These are phyloP conservation scores for barley (Hordeum vulgare) DNA, from an alignment of 176 grass and related monocot genomes.

Conservation along the genomic window MorexV3_pseudomolecules_assembly NC_058519.1:598179541-598180040, in stretches of 20 bases:
- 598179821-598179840: slow-evolving; percentile 9
- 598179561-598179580: too few species aligned
- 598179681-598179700: too few species aligned
- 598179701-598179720: too few species aligned
- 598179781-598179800: slow-evolving; percentile 33
- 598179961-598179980: neutral
- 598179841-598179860: neutral
- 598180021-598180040: slow-evolving; percentile 24
- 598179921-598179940: slow-evolving; percentile 18
- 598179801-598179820: slow-evolving; percentile 18
- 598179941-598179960: neutral
- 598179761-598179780: neutral
- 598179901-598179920: slow-evolving; percentile 29
- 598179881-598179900: slow-evolving; percentile 14
- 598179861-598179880: neutral
- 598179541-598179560: too few species aligned
- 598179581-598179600: too few species aligned
- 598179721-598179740: neutral
- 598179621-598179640: too few species aligned
- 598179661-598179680: too few species aligned
- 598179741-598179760: neutral
- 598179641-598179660: too few species aligned
- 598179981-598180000: neutral
- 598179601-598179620: too few species aligned
- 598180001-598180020: neutral